Percentiles rank a stretch among this genome's conserved stretches.
These are phyloP conservation scores for Prillingera fragicola DNA, from an alignment of 1,284 basidiomycete species.

Conservation along the genomic window DNA sequence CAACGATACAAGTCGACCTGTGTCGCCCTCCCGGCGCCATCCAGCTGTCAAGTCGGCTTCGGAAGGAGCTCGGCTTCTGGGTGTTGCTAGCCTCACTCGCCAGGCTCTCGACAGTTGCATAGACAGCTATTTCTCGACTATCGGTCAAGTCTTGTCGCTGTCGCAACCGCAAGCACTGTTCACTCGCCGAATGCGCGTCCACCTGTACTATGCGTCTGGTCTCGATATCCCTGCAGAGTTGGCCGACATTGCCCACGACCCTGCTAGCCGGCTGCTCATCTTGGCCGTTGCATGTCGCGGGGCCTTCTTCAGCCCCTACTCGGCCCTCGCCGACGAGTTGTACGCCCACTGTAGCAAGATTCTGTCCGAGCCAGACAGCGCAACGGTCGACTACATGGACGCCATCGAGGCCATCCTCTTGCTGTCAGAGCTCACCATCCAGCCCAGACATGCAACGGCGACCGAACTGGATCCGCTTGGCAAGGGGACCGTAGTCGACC, in stretches of 20 bases:
- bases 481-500: constrained; percentile 9
- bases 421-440: constrained; percentile 4
- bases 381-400: neutral
- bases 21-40: neutral
- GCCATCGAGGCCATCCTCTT: constrained; percentile 7
- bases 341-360: constrained; percentile 2
- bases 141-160: constrained; percentile 5
- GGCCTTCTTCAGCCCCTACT: constrained; percentile 1
- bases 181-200: constrained; percentile 1
- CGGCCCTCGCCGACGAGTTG: constrained; percentile 1
- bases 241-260: constrained; percentile 1
- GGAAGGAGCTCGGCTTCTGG: constrained; percentile 2
- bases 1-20: neutral
- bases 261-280: constrained; percentile 6
- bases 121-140: constrained; percentile 5
- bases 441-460: constrained; percentile 1
- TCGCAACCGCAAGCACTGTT: constrained; percentile 1
- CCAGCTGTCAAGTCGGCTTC: neutral
- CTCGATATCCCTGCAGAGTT: constrained; percentile 8
- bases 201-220: constrained; percentile 5
- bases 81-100: constrained; percentile 4
- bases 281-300: constrained; percentile 10
- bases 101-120: constrained; percentile 9
- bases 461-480: constrained; percentile 8
- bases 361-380: neutral